Conservation (phyloP, 2,329 filamentous ascomycete species). For the Thielaviopsis punctulata region DNA sequence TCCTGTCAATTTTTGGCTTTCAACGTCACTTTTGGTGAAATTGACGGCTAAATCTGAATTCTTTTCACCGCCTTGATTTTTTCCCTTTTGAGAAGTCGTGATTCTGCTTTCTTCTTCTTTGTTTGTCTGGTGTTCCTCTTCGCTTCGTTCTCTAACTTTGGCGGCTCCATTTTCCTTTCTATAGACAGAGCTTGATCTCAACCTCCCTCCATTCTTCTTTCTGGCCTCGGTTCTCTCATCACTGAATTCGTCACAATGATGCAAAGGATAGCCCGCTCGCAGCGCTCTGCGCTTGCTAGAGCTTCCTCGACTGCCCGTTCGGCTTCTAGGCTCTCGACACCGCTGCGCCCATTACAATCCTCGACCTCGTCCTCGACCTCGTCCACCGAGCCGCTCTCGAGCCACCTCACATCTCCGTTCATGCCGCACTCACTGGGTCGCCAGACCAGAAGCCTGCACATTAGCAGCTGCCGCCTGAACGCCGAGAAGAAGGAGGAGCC, state of each 20-base stretch:
- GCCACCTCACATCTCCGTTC: constrained; percentile 24
- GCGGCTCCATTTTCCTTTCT: neutral
- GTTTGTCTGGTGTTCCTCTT: constrained; percentile 1
- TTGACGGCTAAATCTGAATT: neutral
- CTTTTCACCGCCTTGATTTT: constrained; percentile 1
- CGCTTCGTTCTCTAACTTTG: neutral
- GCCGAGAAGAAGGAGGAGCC: constrained; percentile 12
- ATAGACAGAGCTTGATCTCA: neutral
- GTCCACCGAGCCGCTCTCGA: constrained; percentile 20
- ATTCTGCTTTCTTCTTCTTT: constrained; percentile 3
- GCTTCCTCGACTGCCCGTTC: constrained; percentile 16
- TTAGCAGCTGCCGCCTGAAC: constrained; percentile 14
- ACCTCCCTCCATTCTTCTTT: constrained; percentile 2
- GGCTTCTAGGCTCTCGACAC: constrained; percentile 29
- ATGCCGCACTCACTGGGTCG: neutral
- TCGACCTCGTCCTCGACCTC: constrained; percentile 21
- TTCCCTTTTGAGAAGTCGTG: neutral
- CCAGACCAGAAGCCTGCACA: constrained; percentile 16
- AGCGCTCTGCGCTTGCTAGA: constrained; percentile 5
- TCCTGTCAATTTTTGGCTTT: neutral
- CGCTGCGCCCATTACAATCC: constrained; percentile 27
- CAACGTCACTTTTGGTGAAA: neutral
- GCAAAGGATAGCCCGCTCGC: constrained; percentile 7
- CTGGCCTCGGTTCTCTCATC: neutral
- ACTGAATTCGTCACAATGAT: neutral